A percentile compares a stretch with the other conserved stretches of the same genome.
These are phyloP conservation scores for Golubevia sp. DNA, from an alignment of 1,284 basidiomycete genomes.

Conservation along the genomic window DNA sequence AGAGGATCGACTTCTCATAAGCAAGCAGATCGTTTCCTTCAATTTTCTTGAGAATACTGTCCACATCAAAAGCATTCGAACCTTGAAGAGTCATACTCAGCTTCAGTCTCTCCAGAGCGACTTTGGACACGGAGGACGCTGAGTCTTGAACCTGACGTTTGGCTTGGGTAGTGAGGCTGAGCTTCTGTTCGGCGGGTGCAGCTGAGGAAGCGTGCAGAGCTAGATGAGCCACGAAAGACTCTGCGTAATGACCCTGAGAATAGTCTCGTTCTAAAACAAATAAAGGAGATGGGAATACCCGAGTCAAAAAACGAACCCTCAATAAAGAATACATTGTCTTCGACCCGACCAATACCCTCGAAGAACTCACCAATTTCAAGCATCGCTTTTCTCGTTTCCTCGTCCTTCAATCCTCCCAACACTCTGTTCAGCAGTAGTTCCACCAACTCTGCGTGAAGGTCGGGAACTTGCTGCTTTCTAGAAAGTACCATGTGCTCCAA, in stretches of 20 bases:
- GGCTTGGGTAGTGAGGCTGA: not conserved
- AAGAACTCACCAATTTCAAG: slow-evolving; percentile 1
- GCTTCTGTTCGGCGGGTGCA: slow-evolving; percentile 2
- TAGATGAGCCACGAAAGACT: slow-evolving; percentile 42
- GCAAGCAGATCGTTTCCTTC: slow-evolving; percentile 9
- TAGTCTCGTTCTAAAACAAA: slow-evolving; percentile 17
- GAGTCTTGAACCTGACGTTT: not conserved
- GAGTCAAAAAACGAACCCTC: not conserved
- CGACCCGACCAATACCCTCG: not conserved
- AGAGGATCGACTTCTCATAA: slow-evolving; percentile 37
- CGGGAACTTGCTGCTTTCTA: slow-evolving; percentile 24
- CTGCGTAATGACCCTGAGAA: slow-evolving; percentile 27
- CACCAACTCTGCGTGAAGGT: slow-evolving; percentile 30
- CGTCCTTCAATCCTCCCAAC: slow-evolving; percentile 1
- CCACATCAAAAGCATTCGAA: slow-evolving; percentile 25
- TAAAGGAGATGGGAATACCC: not conserved
- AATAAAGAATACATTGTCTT: slow-evolving; percentile 10
- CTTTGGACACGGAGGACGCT: not conserved
- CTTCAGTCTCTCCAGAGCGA: slow-evolving; percentile 30
- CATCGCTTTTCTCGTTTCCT: not conserved
- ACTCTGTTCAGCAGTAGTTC: slow-evolving; percentile 3
- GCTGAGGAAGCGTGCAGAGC: slow-evolving; percentile 22
- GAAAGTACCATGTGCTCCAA: slow-evolving; percentile 44
- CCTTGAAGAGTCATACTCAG: slow-evolving; percentile 38
- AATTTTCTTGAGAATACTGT: slow-evolving; percentile 13